Evolutionary conservation across 164 flowering plant species (phyloP).

Genomic region (Hamamelis virginiana): DNA sequence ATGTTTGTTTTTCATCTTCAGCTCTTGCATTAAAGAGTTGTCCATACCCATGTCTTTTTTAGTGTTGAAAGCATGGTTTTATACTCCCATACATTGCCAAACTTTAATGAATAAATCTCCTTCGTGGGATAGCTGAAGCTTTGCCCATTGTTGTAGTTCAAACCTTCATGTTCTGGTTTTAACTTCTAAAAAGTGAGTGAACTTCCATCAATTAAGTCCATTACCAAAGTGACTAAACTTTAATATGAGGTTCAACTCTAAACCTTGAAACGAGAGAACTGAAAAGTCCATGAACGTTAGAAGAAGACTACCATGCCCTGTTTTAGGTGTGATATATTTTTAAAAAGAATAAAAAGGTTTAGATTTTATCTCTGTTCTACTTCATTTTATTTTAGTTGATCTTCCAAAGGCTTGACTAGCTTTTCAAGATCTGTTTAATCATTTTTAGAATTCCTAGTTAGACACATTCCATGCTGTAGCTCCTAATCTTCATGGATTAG

Average conservation of each 20-base stretch:
- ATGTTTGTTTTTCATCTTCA: not conserved
- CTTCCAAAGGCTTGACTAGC: not conserved
- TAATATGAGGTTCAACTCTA: not conserved
- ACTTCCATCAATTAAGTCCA: not conserved
- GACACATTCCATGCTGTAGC: not conserved
- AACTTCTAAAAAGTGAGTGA: not conserved
- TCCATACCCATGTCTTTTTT: not conserved
- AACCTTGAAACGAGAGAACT: not conserved
- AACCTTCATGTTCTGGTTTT: not conserved
- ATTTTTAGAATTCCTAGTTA: too few relatives aligned
- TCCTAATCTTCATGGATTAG: not conserved
- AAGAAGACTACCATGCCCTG: not conserved
- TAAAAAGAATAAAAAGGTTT: not conserved
- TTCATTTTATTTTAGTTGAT: not conserved
- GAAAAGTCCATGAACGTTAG: not conserved
- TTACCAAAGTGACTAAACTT: not conserved
- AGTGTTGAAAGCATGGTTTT: not conserved
- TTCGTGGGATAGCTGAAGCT: not conserved
- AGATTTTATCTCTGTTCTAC: not conserved
- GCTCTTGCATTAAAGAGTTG: not conserved
- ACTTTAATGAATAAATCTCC: not conserved
- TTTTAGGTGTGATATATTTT: not conserved
- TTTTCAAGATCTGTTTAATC: not conserved
- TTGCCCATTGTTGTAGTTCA: not conserved
- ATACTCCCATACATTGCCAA: not conserved